These are phyloP conservation scores for Fusarium sp. DNA, from an alignment of 2,329 filamentous ascomycete genomes.

Conservation along the genomic window DNA sequence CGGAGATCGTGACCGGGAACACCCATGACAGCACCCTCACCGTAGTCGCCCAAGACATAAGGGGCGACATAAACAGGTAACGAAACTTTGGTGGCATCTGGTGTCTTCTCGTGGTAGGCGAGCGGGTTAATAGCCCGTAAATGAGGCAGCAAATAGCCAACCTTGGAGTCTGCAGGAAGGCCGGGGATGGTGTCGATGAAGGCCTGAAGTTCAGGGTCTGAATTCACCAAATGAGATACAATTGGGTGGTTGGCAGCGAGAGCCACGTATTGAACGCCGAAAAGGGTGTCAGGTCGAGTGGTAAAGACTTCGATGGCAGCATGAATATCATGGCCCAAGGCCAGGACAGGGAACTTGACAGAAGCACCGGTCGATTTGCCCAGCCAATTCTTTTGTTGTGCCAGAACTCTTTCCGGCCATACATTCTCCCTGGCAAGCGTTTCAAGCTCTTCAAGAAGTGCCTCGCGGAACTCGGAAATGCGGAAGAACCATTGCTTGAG, in stretches of 20 bases:
- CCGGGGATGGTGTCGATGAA: slow-evolving; percentile 74
- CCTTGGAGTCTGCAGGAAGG: slow-evolving; percentile 66
- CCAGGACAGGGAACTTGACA: slow-evolving; percentile 74
- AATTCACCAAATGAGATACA: slow-evolving; percentile 69
- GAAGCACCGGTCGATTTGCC: slow-evolving; percentile 80
- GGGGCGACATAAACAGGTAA: slow-evolving; percentile 84
- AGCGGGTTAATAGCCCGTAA: slow-evolving; percentile 74
- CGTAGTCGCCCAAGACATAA: slow-evolving; percentile 87
- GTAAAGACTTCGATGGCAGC: slow-evolving; percentile 79
- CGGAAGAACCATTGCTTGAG: slow-evolving; percentile 92
- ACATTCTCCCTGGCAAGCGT: slow-evolving; percentile 68
- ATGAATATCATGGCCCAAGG: slow-evolving; percentile 53
- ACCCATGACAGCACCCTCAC: slow-evolving; percentile 90
- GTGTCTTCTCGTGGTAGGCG: slow-evolving; percentile 62
- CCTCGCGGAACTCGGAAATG: slow-evolving; percentile 81
- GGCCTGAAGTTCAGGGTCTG: slow-evolving; percentile 69
- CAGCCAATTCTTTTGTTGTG: slow-evolving; percentile 90
- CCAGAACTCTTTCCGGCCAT: slow-evolving; percentile 85
- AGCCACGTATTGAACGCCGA: slow-evolving; percentile 86
- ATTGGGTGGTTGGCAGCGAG: slow-evolving; percentile 79
- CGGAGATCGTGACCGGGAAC: slow-evolving; percentile 86
- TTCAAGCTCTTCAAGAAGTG: slow-evolving; percentile 77
- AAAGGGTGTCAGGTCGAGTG: slow-evolving; percentile 86
- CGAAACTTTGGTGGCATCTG: slow-evolving; percentile 63
- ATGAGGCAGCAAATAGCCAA: slow-evolving; percentile 74